phyloP scores from a whole-genome alignment of 1,284 basidiomycete genomes.

The Ganoderma resinaceum region DNA sequence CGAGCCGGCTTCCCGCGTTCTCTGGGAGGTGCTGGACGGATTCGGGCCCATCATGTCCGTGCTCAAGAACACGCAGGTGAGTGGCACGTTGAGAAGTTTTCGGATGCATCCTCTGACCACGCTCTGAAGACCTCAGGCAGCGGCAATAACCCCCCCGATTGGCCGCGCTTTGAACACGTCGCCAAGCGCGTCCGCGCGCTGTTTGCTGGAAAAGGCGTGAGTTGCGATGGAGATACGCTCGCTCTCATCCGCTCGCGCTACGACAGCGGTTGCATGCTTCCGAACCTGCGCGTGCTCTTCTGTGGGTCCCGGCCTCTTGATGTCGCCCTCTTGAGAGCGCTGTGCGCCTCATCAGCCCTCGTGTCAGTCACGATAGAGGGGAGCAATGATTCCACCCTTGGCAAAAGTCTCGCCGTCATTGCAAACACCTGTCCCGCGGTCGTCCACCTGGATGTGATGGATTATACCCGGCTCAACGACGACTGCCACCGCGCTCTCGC shows the following conservation, averaged over 20 bases:
- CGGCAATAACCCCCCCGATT: background rate
- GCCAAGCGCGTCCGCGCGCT: background rate
- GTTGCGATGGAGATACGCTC: background rate
- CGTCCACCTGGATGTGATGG: background rate
- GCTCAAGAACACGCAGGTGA: background rate
- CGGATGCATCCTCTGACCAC: background rate
- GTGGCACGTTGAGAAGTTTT: background rate
- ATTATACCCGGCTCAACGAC: background rate
- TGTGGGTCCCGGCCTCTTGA: background rate
- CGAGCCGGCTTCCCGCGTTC: background rate
- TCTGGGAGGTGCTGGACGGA: background rate
- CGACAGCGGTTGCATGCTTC: background rate
- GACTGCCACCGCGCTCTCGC: background rate
- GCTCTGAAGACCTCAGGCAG: background rate
- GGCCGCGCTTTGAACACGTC: background rate
- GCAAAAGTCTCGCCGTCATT: background rate
- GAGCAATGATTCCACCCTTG: background rate
- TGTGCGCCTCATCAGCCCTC: background rate
- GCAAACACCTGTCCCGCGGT: background rate
- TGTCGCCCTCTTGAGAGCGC: background rate
- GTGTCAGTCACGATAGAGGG: background rate
- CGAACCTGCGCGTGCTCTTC: background rate
- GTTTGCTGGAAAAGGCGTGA: background rate
- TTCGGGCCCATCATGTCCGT: background rate
- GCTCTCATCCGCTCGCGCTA: background rate